A percentile compares a stretch with the other conserved stretches of the same genome.
phyloP scores from a whole-genome alignment of 805 yeast genomes.

The Priceomyces melissophilus region DNA sequence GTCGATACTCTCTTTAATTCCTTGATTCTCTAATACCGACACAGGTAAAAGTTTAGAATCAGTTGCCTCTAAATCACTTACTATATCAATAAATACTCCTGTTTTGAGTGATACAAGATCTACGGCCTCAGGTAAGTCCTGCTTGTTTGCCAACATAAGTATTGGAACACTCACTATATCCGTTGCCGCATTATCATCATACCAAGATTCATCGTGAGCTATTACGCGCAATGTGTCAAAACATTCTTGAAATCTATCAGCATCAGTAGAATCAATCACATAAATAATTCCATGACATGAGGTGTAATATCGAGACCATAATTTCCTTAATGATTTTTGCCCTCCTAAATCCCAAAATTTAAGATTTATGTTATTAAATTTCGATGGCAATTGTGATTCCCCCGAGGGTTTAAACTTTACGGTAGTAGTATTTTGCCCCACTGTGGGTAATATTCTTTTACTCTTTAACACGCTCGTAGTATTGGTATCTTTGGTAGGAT shows the following conservation, averaged over 20 bases:
- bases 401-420: constrained; percentile 36
- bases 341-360: constrained; percentile 98
- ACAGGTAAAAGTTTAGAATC: constrained; percentile 89
- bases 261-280: constrained; percentile 88
- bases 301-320: constrained; percentile 86
- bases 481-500: constrained; percentile 6
- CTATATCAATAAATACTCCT: constrained; percentile 80
- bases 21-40: constrained; percentile 80
- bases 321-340: constrained; percentile 73
- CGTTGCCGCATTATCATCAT: constrained; percentile 15
- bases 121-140: constrained; percentile 58
- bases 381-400: constrained; percentile 29
- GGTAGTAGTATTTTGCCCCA: constrained; percentile 78
- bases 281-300: constrained; percentile 90
- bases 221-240: constrained; percentile 55
- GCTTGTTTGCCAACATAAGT: constrained; percentile 93
- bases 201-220: constrained; percentile 43
- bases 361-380: constrained; percentile 46
- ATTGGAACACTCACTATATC: constrained; percentile 68
- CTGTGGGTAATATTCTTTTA: constrained; percentile 81
- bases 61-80: constrained; percentile 78
- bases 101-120: constrained; percentile 60
- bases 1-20: constrained; percentile 81
- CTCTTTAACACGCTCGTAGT: constrained; percentile 30
- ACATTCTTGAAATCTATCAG: constrained; percentile 79